Base-by-base conservation (phyloP, 345 rosid species). In the Hibiscus syriacus region DNA sequence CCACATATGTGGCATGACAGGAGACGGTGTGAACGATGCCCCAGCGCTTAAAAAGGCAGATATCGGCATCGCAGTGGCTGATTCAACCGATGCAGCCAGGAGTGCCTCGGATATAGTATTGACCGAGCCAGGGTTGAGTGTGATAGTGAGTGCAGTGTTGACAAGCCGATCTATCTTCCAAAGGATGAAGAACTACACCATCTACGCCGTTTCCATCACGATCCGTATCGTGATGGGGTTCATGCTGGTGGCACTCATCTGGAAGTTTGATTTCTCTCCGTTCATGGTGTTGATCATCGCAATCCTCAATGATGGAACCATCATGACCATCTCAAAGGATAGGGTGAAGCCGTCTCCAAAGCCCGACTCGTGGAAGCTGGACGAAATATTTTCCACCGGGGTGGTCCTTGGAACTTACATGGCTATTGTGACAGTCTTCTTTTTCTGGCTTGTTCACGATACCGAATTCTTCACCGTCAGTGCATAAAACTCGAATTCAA, bases 181-280 rank as follows among this genome's bases (percentile, higher is more conserved):
- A 60, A 87, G 96, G 77, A 90, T 90, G 96, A 90, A 90, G 80
- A 90, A 90, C 83, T 90, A 90, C 90, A 90, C 96, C 55, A 90
- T 90, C 67, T 87, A 90, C 36, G 96, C 93, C 0, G 96, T 90
- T 53, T 90, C 96, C 41, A 90, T 90, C 74, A 90, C 96, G 27
- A 90, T 90, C 43, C 91, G 96, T 72, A 84, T 90, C 50, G 93
- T 90, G 74, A 46, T 90, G 19, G 96, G 96, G 17, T 90, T 90
- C 81, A 70, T 90, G 79, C 86, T 90, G n/a, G 73, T 90, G 19
- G 91, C 93, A 64, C 82, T 90, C 41, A 79, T 84, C 36, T 90
- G 96, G 96, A 75, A 81, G 80, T 90, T 90, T 10, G 93, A 90
- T 55, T 87, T 90, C 78, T 81, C 96, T 3, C 93, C 96, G 11